A percentile compares a stretch with the other conserved stretches of the same genome.
Evolutionary conservation across 2,329 filamentous ascomycete genomes (phyloP).

Genomic region (Sordariomycetes sp.): DNA sequence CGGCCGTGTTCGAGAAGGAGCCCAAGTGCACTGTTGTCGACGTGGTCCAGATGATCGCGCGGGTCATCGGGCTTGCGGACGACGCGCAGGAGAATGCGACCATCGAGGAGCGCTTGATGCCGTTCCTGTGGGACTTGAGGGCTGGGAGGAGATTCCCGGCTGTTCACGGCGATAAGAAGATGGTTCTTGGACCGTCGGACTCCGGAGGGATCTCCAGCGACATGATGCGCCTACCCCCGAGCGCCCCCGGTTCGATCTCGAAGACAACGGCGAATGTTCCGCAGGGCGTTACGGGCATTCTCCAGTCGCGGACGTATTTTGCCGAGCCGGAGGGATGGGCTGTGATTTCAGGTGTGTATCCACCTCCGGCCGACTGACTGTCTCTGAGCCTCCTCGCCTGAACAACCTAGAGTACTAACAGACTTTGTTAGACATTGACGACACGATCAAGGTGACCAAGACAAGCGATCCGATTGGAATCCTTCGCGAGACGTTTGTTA

Average conservation of each 20-base stretch:
- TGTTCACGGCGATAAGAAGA: conserved; percentile 32
- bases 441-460: conserved; percentile 86
- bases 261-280: conserved; percentile 36
- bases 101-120: conserved; percentile 55
- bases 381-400: background rate
- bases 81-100: conserved; percentile 43
- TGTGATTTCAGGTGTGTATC: conserved; percentile 53
- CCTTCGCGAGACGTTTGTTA: conserved; percentile 70
- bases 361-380: background rate
- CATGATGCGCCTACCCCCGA: conserved; percentile 34
- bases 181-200: conserved; percentile 56
- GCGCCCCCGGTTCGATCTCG: conserved; percentile 28
- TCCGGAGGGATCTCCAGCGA: conserved; percentile 61
- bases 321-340: conserved; percentile 71
- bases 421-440: conserved; percentile 59
- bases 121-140: conserved; percentile 66
- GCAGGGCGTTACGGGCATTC: conserved; percentile 35
- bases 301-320: conserved; percentile 58
- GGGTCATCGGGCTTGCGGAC: conserved; percentile 52
- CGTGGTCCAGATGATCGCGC: conserved; percentile 56
- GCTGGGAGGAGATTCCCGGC: conserved; percentile 57
- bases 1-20: conserved; percentile 66
- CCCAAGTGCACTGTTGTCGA: conserved; percentile 54
- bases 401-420: conserved; percentile 8
- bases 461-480: conserved; percentile 73